These are phyloP conservation scores for Penicillium sp. DNA, from an alignment of 2,329 filamentous ascomycete genomes.

Conservation along the genomic window DNA sequence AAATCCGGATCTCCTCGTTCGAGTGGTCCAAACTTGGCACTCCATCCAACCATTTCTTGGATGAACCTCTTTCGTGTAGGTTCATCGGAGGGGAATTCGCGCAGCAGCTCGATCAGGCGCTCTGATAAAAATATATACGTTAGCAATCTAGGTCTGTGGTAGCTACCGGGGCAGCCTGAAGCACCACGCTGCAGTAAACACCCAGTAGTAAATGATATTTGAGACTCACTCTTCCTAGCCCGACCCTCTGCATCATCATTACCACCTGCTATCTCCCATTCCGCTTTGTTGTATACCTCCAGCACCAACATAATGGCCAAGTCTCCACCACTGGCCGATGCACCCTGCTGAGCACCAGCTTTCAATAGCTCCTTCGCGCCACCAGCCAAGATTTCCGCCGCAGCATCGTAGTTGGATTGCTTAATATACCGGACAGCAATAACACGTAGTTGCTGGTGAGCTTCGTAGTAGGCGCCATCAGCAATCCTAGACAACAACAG, in stretches of 20 bases:
- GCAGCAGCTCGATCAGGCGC: constrained; percentile 71
- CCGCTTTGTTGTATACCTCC: constrained; percentile 86
- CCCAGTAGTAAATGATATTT: background rate
- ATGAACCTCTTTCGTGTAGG: constrained; percentile 93
- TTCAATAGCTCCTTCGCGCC: constrained; percentile 77
- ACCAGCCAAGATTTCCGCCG: constrained; percentile 79
- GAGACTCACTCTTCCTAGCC: constrained; percentile 56
- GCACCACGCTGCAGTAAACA: background rate
- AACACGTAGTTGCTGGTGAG: constrained; percentile 95
- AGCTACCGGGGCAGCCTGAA: background rate
- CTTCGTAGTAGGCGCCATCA: constrained; percentile 95
- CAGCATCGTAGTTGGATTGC: constrained; percentile 75
- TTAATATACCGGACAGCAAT: constrained; percentile 94
- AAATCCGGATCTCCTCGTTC: constrained; percentile 91
- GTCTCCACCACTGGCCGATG: constrained; percentile 89
- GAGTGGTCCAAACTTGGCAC: constrained; percentile 76
- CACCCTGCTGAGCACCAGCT: constrained; percentile 66
- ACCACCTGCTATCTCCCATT: constrained; percentile 59
- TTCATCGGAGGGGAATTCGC: constrained; percentile 77
- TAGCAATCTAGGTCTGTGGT: background rate
- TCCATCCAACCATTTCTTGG: constrained; percentile 83
- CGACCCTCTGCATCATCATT: constrained; percentile 58
- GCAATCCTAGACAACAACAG: constrained; percentile 60
- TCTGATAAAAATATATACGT: constrained; percentile 30
- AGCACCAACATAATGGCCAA: constrained; percentile 80